These are phyloP conservation scores for Aspergillus ibericus DNA, from an alignment of 2,329 filamentous ascomycete genomes.

Conservation along the genomic window DNA sequence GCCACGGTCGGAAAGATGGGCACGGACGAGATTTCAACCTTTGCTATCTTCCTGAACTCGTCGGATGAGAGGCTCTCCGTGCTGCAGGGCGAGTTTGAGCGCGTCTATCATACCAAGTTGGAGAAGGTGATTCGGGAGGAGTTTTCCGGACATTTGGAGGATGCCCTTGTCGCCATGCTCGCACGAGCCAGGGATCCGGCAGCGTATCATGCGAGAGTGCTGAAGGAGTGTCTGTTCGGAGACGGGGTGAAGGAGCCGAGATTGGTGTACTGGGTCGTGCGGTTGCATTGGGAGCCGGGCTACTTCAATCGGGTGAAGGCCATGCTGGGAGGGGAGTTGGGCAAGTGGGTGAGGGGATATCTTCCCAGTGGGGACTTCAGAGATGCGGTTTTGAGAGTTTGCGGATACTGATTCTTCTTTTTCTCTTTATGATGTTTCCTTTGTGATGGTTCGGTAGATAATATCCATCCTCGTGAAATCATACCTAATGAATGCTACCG, in stretches of 20 bases:
- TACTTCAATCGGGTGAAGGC: conserved; percentile 69
- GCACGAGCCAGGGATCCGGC: conserved; percentile 69
- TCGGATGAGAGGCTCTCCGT: conserved; percentile 77
- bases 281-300: conserved; percentile 72
- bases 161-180: conserved; percentile 73
- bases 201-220: conserved; percentile 70
- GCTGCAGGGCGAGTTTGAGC: conserved; percentile 68
- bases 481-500: too few species aligned
- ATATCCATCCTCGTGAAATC: not conserved
- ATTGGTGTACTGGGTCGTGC: conserved; percentile 42
- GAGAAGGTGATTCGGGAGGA: conserved; percentile 47
- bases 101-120: conserved; percentile 61
- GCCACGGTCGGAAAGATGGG: conserved; percentile 69
- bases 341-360: not conserved
- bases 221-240: conserved; percentile 77
- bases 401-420: not conserved
- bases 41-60: conserved; percentile 68
- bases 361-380: conserved; percentile 7
- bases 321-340: conserved; percentile 39
- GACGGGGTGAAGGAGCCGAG: conserved; percentile 53
- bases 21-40: conserved; percentile 74
- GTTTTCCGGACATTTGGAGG: conserved; percentile 81
- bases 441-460: not conserved
- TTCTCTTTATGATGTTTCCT: not conserved
- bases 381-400: conserved; percentile 10